Percentiles rank a stretch among this genome's conserved stretches.
These are phyloP conservation scores for Heliosperma pusillum DNA, from an alignment of 148 eudicot genomes.

Conservation along the genomic window DNA sequence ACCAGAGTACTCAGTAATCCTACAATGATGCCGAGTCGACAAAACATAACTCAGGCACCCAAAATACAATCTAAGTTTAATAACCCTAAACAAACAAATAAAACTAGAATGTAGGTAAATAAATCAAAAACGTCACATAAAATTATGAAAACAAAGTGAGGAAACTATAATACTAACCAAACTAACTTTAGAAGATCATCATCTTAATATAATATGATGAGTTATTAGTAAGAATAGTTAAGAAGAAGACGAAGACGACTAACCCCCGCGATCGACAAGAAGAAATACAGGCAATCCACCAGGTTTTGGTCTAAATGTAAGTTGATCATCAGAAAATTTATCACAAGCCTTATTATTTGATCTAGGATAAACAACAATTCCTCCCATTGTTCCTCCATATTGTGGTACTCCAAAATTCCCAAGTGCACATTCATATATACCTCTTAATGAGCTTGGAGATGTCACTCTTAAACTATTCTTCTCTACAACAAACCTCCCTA, in stretches of 20 bases:
- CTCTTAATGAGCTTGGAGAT: conserved; percentile 57
- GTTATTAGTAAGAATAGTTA: too few relatives aligned
- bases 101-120: too few relatives aligned
- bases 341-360: conserved; percentile 71
- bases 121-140: too few relatives aligned
- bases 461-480: conserved; percentile 81
- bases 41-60: too few relatives aligned
- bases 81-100: too few relatives aligned
- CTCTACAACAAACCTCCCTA: conserved; percentile 91
- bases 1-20: too few relatives aligned
- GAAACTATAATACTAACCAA: too few relatives aligned
- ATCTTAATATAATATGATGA: not conserved
- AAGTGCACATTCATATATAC: conserved; percentile 81
- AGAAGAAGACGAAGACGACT: conserved; percentile 2
- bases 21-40: too few relatives aligned
- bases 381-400: conserved; percentile 87
- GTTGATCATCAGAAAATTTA: conserved; percentile 42
- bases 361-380: conserved; percentile 62
- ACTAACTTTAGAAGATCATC: not conserved
- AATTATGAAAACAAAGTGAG: too few relatives aligned
- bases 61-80: too few relatives aligned
- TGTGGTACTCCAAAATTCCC: conserved; percentile 95
- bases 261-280: conserved; percentile 90
- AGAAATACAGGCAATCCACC: conserved; percentile 81
- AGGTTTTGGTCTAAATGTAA: conserved; percentile 56